Conservation (phyloP, 1,284 basidiomycete genomes). For the Heliocybe sulcata region DNA sequence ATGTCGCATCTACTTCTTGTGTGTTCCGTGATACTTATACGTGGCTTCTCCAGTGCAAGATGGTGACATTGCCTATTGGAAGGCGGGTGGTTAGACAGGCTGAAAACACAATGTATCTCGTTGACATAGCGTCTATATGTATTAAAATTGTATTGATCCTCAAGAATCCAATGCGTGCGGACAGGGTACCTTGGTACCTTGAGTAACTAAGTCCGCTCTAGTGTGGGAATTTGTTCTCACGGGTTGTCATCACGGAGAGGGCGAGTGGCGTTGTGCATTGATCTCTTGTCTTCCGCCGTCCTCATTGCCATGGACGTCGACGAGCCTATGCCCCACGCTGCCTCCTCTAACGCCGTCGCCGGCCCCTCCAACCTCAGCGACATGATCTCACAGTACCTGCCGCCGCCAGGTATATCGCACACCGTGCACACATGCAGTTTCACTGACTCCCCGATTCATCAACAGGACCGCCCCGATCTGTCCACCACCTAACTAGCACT, state of each 20-base stretch:
- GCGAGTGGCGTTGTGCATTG: not conserved
- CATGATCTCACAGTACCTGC: conserved; percentile 21
- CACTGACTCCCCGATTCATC: conserved; percentile 7
- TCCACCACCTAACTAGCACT: conserved; percentile 53
- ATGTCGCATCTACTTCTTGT: conserved; percentile 21
- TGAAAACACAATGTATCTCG: not conserved
- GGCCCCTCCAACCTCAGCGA: conserved; percentile 23
- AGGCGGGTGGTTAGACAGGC: conserved; percentile 39
- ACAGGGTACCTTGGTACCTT: no score
- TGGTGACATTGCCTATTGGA: conserved; percentile 84
- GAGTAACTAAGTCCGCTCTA: not conserved
- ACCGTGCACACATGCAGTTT: conserved; percentile 1
- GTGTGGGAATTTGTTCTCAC: not conserved
- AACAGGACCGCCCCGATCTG: conserved; percentile 37
- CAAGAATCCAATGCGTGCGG: no score
- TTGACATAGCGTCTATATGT: not conserved
- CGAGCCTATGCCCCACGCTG: not conserved
- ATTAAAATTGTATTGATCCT: not conserved
- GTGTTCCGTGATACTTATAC: conserved; percentile 6
- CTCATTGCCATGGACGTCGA: conserved; percentile 4
- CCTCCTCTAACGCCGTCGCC: conserved; percentile 23
- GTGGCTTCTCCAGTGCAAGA: conserved; percentile 55
- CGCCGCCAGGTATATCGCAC: conserved; percentile 22
- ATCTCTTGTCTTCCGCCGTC: not conserved
- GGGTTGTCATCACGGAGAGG: not conserved